phyloP scores from a whole-genome alignment of 2,329 filamentous ascomycete genomes.

The Botrytis squamosa region DNA sequence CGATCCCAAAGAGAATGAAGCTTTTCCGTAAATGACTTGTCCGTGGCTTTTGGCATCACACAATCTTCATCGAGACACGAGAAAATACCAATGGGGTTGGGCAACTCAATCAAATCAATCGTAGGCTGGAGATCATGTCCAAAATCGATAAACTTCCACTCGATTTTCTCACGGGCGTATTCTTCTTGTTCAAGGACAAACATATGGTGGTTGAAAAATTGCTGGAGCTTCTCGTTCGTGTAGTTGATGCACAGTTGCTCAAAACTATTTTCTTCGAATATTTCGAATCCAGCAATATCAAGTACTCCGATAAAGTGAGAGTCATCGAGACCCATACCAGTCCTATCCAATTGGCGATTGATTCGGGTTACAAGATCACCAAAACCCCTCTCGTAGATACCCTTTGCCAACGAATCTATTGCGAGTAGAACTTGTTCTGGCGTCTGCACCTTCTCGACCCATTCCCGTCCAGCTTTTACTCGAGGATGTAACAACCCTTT shows the following conservation, averaged over 20 bases:
- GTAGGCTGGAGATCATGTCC: constrained; percentile 95
- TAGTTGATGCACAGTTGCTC: constrained; percentile 99
- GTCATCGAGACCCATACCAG: constrained; percentile 78
- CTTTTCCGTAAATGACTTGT: constrained; percentile 96
- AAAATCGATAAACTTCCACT: constrained; percentile 99
- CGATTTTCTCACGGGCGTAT: constrained; percentile 94
- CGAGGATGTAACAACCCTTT: constrained; percentile 87
- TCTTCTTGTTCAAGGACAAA: constrained; percentile 98
- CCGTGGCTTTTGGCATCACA: constrained; percentile 98
- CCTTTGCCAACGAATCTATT: constrained; percentile 89
- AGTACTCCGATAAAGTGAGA: constrained; percentile 96
- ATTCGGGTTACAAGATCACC: constrained; percentile 89
- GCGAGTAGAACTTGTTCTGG: constrained; percentile 91
- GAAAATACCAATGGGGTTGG: constrained; percentile 98
- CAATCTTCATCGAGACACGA: constrained; percentile 97
- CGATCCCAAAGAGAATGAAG: constrained; percentile 96
- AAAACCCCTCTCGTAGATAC: constrained; percentile 95
- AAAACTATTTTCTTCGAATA: constrained; percentile 97
- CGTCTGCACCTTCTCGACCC: constrained; percentile 98
- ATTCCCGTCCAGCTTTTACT: constrained; percentile 93
- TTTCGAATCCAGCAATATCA: constrained; percentile 98
- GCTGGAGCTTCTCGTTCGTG: constrained; percentile 97
- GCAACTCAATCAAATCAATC: constrained; percentile 92
- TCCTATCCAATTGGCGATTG: constrained; percentile 87
- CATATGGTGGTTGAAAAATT: constrained; percentile 99